Conservation (phyloP, 306 rosid species). For the Cucumis hystrix region DNA sequence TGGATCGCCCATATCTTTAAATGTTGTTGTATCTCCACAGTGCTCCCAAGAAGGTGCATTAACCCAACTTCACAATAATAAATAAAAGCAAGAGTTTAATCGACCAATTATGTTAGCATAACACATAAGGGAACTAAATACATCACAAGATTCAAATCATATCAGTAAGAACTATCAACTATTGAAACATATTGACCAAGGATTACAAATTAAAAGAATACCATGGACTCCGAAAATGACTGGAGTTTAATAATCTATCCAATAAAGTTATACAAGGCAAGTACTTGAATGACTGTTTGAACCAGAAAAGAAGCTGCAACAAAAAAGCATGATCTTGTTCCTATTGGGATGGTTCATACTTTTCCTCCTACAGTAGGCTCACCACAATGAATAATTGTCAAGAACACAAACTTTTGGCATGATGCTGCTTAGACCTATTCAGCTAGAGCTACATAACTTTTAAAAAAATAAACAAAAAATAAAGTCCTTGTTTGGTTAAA, state of each 20-base stretch:
- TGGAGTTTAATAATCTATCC: too few relatives aligned
- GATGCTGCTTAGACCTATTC: background rate
- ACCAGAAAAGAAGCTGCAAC: too few relatives aligned
- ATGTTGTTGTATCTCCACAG: too few relatives aligned
- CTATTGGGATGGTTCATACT: slow-evolving; percentile 47
- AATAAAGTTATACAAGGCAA: too few relatives aligned
- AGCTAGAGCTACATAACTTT: background rate
- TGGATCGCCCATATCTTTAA: too few relatives aligned
- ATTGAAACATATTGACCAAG: background rate
- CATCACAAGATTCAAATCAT: background rate
- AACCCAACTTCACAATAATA: too few relatives aligned
- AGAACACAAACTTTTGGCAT: background rate
- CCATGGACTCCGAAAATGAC: background rate
- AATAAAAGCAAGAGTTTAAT: too few relatives aligned
- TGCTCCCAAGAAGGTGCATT: too few relatives aligned
- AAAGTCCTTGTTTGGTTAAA: background rate
- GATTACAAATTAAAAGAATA: background rate
- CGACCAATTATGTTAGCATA: background rate
- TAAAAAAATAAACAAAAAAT: background rate
- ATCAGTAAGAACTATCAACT: background rate
- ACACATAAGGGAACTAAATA: background rate
- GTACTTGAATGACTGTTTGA: too few relatives aligned
- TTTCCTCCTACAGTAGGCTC: slow-evolving; percentile 59
- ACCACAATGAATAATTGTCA: slow-evolving; percentile 15
- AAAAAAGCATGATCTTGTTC: slow-evolving; percentile 73